These are phyloP conservation scores for Canariomyces notabilis DNA, from an alignment of 2,329 filamentous ascomycete species.

Conservation along the genomic window DNA sequence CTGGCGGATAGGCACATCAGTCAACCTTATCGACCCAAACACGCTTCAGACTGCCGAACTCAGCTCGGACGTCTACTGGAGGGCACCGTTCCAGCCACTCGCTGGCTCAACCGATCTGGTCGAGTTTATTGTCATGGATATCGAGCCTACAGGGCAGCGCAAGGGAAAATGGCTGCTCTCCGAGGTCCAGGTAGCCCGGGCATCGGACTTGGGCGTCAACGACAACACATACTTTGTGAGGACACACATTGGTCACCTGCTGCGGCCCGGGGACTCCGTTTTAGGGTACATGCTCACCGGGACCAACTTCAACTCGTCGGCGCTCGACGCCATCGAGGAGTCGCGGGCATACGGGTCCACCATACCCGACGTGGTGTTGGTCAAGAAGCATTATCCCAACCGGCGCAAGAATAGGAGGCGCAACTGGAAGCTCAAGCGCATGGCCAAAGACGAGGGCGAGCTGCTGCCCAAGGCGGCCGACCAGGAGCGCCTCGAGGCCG, in stretches of 20 bases:
- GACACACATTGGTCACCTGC: slow-evolving; percentile 80
- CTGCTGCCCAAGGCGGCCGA: slow-evolving; percentile 81
- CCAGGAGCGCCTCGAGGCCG: slow-evolving; percentile 79
- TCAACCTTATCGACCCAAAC: slow-evolving; percentile 84
- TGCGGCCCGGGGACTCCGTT: slow-evolving; percentile 85
- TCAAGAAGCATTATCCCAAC: slow-evolving; percentile 90
- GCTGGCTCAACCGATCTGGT: slow-evolving; percentile 79
- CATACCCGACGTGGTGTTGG: slow-evolving; percentile 87
- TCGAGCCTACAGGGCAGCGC: slow-evolving; percentile 69
- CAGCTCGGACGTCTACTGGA: slow-evolving; percentile 80
- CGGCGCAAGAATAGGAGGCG: slow-evolving; percentile 77
- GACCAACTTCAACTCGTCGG: slow-evolving; percentile 85
- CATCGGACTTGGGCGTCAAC: slow-evolving; percentile 80
- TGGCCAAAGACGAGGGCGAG: slow-evolving; percentile 85
- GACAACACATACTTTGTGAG: slow-evolving; percentile 84
- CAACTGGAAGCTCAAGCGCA: slow-evolving; percentile 92
- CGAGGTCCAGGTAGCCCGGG: slow-evolving; percentile 82
- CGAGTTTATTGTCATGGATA: slow-evolving; percentile 93
- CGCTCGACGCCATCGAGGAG: slow-evolving; percentile 77
- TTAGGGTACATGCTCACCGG: slow-evolving; percentile 91
- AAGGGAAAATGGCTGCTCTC: slow-evolving; percentile 80
- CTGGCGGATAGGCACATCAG: slow-evolving; percentile 78
- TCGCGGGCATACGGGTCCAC: slow-evolving; percentile 69
- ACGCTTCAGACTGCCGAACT: slow-evolving; percentile 90
- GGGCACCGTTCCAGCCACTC: slow-evolving; percentile 76